phyloP scores from a whole-genome alignment of 129 eudicot genomes.

The Lonicera japonica region DNA sequence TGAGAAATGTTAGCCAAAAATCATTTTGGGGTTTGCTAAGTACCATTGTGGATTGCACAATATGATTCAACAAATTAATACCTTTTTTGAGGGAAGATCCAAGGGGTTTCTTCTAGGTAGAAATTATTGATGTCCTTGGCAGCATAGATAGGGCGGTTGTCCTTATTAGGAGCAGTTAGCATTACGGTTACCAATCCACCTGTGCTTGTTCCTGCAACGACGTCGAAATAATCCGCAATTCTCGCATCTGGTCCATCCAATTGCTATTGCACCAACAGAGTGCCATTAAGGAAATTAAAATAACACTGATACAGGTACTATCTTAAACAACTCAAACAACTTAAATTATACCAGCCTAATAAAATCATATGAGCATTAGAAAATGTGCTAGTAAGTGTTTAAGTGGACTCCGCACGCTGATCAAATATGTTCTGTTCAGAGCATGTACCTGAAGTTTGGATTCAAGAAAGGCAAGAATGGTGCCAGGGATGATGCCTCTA shows the following conservation, averaged over 20 bases:
- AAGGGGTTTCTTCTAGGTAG: slow-evolving; percentile 51
- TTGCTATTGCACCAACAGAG: slow-evolving; percentile 37
- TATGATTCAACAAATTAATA: neutral
- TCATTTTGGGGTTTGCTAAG: too few species aligned
- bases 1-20: too few species aligned
- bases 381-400: too few species aligned
- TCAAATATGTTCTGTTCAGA: neutral
- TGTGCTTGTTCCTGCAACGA: slow-evolving; percentile 77
- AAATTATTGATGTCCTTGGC: slow-evolving; percentile 52
- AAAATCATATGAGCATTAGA: neutral
- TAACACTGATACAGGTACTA: too few species aligned
- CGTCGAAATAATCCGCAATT: slow-evolving; percentile 74
- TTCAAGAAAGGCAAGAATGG: slow-evolving; percentile 60
- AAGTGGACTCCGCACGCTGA: too few species aligned
- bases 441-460: slow-evolving; percentile 50
- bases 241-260: slow-evolving; percentile 55
- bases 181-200: slow-evolving; percentile 67
- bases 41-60: too few species aligned
- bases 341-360: too few species aligned
- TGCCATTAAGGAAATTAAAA: too few species aligned
- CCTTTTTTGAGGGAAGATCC: slow-evolving; percentile 57
- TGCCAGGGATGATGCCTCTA: slow-evolving; percentile 64
- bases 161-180: slow-evolving; percentile 59
- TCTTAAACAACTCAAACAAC: too few species aligned
- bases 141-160: slow-evolving; percentile 50